Evolutionary conservation across 1,139 yeast genomes (phyloP).

Genomic region (Lipomyces yarrowii): DNA sequence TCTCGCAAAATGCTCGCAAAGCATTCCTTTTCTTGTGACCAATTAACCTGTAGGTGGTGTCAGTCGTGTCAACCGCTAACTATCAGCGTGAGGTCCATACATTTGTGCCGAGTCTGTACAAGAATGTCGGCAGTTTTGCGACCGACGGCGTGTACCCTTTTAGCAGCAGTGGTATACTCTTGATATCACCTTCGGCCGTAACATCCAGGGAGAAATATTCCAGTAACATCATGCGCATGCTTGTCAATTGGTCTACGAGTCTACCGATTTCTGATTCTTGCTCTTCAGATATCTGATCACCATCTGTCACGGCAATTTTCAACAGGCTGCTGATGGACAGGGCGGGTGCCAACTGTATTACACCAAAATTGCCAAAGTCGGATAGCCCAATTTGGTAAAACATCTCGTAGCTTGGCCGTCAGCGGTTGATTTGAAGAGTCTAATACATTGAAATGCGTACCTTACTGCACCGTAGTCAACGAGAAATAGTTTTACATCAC

Average conservation of each 20-base stretch:
- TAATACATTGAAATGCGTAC: conserved; percentile 2
- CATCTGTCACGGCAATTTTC: conserved; percentile 39
- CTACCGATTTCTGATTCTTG: conserved; percentile 25
- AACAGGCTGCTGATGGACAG: conserved; percentile 43
- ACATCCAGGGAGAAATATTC: conserved; percentile 73
- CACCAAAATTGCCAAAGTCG: conserved; percentile 84
- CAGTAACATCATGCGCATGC: conserved; percentile 71
- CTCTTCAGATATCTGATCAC: conserved; percentile 22
- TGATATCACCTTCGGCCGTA: conserved; percentile 45
- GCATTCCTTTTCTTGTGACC: conserved; percentile 69
- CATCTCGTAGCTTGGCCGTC: conserved; percentile 52
- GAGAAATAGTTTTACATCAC: conserved; percentile 72
- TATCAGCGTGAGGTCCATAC: conserved; percentile 14
- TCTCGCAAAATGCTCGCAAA: conserved; percentile 65
- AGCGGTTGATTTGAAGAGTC: background rate
- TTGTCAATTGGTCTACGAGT: conserved; percentile 42
- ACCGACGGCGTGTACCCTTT: conserved; percentile 64
- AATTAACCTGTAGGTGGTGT: conserved; percentile 50
- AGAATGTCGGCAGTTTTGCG: conserved; percentile 65
- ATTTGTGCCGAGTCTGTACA: conserved; percentile 59
- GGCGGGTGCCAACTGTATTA: conserved; percentile 48
- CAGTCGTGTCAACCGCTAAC: background rate
- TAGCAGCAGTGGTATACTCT: conserved; percentile 66
- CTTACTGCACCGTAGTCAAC: conserved; percentile 76
- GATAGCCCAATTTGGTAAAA: conserved; percentile 79